These are phyloP conservation scores for Saccharum hybrid DNA, from an alignment of 202 grass and related monocot species.

Conservation along the genomic window DNA sequence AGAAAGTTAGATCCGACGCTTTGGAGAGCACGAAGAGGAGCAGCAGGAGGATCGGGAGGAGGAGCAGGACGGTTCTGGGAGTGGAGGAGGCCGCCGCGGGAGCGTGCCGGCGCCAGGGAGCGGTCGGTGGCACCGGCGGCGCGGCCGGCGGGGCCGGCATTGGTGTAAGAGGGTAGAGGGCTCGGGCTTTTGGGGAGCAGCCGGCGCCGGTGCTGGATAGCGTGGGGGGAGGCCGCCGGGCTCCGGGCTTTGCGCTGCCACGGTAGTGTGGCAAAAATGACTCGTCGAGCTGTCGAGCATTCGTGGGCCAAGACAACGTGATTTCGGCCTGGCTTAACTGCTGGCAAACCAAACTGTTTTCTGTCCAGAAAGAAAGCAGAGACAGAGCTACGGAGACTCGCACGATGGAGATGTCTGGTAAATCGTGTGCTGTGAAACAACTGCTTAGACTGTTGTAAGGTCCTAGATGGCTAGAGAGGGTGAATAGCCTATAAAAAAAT, in stretches of 20 bases:
- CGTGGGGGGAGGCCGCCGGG: not conserved
- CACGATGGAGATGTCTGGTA: too few species aligned
- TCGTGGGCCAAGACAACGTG: not conserved
- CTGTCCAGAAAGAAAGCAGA: too few species aligned
- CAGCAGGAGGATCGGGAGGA: slow-evolving; percentile 54
- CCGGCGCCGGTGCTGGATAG: not conserved
- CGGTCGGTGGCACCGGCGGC: not conserved
- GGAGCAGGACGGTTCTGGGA: slow-evolving; percentile 41
- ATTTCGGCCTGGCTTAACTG: not conserved
- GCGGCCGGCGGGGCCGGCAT: slow-evolving; percentile 41
- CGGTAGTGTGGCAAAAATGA: not conserved
- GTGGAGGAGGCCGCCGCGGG: slow-evolving; percentile 31
- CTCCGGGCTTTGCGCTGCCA: not conserved
- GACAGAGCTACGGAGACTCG: too few species aligned
- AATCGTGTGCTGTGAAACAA: too few species aligned
- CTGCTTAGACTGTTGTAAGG: too few species aligned
- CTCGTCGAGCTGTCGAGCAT: not conserved
- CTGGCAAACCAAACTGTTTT: too few species aligned
- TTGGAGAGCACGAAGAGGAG: slow-evolving; percentile 59
- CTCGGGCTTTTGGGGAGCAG: not conserved
- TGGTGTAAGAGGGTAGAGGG: not conserved
- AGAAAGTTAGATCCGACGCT: slow-evolving; percentile 51
- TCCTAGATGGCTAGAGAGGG: too few species aligned
- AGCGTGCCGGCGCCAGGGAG: slow-evolving; percentile 50
- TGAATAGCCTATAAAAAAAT: too few species aligned